Evolutionary conservation across 306 rosid genomes (phyloP), one percentile per base, ranked within the genome.

Genomic region (Pterocarpus macrocarpus): DNA sequence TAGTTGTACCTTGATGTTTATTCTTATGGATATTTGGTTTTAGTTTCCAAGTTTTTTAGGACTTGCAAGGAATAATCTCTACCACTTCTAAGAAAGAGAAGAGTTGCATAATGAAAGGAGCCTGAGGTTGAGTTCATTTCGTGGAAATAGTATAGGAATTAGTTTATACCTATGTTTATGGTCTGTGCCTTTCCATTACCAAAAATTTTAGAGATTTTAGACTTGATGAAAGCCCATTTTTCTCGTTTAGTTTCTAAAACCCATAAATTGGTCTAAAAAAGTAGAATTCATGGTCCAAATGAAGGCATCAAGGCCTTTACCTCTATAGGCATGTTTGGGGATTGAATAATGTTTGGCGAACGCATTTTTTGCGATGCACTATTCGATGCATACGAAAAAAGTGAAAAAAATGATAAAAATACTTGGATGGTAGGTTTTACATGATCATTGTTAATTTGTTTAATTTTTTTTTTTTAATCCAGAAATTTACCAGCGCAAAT

Each of bases 1-100:
- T 53, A 78, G 75, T 67, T 39, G 67, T 41, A 14, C 34, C 45
- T 66, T 66, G 36, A 13, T 67, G 15, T 36, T 50, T 35, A 38
- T 49, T 76, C 32, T 13, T 36, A 4, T 52, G 32, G 53, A 50
- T 38, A 55, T 38, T 69, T 33, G 38, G 68, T 67, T 67, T 74
- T 68, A 30, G 65, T 57, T 33, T 5, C 11, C 12, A 5, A 39
- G 55, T 5, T 41, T 8, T 77, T 15, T 52, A 16, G 36, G 69
- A 64, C 53, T 2, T 34, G 7, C 36, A 34, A 3, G 41, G 52
- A 76, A 53, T 53, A 28, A 22, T 0, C 28, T 22, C 1, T 0
- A 22, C 0, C 28, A 22, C 28, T 22, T 22, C 1, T 22, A 22
- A 22, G 28, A 22, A 22, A 22, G 28, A 22, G 28, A 22, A 22